These are phyloP conservation scores for Verticillium albo-atrum DNA, from an alignment of 2,329 filamentous ascomycete genomes.

Conservation along the genomic window DNA sequence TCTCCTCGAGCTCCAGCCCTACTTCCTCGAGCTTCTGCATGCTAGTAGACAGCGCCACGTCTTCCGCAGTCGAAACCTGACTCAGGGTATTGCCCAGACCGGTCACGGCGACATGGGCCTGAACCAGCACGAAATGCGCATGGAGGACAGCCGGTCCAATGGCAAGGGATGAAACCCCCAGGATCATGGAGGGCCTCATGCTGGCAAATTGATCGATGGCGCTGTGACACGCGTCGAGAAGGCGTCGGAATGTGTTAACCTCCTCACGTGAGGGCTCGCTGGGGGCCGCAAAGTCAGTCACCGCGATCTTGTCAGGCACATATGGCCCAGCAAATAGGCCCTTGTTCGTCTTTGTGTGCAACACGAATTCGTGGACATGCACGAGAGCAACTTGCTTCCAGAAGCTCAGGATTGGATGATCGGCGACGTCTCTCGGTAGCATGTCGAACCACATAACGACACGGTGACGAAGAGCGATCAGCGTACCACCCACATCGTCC, in stretches of 20 bases:
- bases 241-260: background rate
- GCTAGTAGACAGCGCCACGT: background rate
- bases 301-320: constrained; percentile 9
- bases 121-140: background rate
- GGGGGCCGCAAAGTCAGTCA: constrained; percentile 8
- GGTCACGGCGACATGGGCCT: background rate
- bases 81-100: background rate
- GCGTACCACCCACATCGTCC: background rate
- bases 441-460: background rate
- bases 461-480: background rate
- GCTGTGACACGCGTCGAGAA: background rate
- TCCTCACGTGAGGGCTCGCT: background rate
- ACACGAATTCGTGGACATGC: constrained; percentile 10
- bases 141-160: background rate
- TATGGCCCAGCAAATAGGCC: constrained; percentile 10
- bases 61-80: background rate
- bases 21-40: constrained; percentile 1
- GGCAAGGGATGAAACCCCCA: background rate
- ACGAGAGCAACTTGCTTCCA: constrained; percentile 7
- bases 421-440: background rate
- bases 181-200: background rate
- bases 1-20: background rate
- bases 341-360: constrained; percentile 13
- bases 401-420: background rate
- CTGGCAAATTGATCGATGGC: background rate